Evolutionary conservation across 1,284 basidiomycete genomes (phyloP).

Genomic region (Uromyces viciae-fabae): DNA sequence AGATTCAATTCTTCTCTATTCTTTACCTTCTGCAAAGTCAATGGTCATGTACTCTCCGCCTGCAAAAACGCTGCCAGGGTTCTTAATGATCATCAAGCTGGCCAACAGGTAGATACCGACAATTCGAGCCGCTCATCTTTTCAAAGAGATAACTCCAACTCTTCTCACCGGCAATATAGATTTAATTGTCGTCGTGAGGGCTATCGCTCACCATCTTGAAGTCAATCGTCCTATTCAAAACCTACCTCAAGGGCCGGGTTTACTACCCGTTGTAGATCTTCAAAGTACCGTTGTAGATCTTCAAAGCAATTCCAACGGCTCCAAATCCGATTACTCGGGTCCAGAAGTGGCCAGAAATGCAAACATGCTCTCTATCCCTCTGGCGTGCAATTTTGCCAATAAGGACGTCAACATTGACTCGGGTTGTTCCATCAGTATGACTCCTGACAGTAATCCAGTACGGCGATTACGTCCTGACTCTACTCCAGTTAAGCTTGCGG

Average conservation of each 20-base stretch:
- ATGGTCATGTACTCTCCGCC: not conserved
- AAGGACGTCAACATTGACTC: not conserved
- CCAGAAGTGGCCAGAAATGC: not conserved
- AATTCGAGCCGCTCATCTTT: no score
- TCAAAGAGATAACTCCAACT: no score
- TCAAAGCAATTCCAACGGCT: not conserved
- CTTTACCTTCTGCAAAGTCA: not conserved
- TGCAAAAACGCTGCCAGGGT: not conserved
- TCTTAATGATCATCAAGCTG: not conserved
- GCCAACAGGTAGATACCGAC: not conserved
- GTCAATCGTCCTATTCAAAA: not conserved
- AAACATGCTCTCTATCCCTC: no score
- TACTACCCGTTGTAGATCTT: not conserved
- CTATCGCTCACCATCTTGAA: not conserved
- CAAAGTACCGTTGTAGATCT: not conserved
- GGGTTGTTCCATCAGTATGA: not conserved
- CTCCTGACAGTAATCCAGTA: not conserved
- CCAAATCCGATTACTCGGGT: not conserved
- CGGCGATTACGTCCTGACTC: no score
- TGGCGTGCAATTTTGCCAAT: not conserved
- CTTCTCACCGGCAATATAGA: not conserved
- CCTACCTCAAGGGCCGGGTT: not conserved
- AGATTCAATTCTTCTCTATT: no score
- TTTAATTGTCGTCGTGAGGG: not conserved
- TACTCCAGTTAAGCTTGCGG: not conserved